Conservation (phyloP, 805 yeast species). For the Saccharomyces eubayanus region DNA sequence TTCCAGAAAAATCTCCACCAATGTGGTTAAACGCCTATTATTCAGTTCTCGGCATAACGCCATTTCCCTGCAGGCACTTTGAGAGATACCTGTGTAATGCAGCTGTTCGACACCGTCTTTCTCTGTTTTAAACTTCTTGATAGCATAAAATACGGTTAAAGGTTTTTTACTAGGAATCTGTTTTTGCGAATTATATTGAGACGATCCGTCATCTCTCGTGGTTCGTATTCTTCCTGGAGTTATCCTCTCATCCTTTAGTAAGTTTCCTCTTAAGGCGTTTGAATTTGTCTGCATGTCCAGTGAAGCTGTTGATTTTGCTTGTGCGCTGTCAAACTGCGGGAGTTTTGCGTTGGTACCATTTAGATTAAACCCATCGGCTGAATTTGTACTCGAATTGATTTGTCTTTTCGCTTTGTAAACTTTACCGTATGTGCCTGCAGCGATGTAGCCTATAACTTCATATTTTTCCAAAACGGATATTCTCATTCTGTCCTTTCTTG, state of each 20-base stretch:
- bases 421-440: conserved; percentile 97
- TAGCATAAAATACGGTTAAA: conserved; percentile 47
- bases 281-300: background rate
- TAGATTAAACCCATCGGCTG: conserved; percentile 2
- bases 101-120: conserved; percentile 75
- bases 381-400: background rate
- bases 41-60: conserved; percentile 81
- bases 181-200: background rate
- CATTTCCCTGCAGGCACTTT: conserved; percentile 94
- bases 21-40: conserved; percentile 69
- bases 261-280: background rate
- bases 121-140: conserved; percentile 92
- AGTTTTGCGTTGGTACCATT: conserved; percentile 12
- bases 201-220: background rate
- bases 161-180: conserved; percentile 3
- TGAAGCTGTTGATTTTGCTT: background rate
- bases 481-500: conserved; percentile 56
- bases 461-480: conserved; percentile 75
- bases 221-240: background rate
- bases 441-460: conserved; percentile 88
- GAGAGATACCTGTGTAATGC: conserved; percentile 91
- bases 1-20: conserved; percentile 79
- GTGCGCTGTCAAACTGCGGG: background rate
- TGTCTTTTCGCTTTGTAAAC: conserved; percentile 78
- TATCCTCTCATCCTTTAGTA: background rate